Percentiles rank a stretch among this genome's conserved stretches.
Conservation (phyloP, 2,329 filamentous ascomycete genomes). For the Cercospora janseana region DNA sequence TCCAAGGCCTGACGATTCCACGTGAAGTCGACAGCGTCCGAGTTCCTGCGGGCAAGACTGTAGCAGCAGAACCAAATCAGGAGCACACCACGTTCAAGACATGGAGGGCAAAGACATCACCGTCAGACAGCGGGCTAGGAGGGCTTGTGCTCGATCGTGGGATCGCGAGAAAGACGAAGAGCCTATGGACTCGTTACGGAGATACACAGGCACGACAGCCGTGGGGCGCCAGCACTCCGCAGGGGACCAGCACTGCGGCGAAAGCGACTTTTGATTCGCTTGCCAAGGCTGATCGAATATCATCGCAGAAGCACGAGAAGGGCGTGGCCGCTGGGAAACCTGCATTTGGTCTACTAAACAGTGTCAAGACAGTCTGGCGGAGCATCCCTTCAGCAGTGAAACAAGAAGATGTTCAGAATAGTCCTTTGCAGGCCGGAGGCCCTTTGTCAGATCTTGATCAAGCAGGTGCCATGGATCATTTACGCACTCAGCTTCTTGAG, state of each 20-base stretch:
- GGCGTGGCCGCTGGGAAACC: neutral
- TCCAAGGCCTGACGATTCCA: neutral
- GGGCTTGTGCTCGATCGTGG: neutral
- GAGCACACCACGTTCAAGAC: neutral
- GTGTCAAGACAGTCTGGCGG: conserved; percentile 1
- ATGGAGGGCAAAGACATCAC: conserved; percentile 21
- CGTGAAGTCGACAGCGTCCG: neutral
- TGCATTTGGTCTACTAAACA: conserved; percentile 6
- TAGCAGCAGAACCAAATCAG: neutral
- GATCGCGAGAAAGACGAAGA: neutral
- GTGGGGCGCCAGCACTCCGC: conserved; percentile 2
- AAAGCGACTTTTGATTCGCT: conserved; percentile 13
- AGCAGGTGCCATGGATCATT: neutral
- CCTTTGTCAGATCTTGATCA: neutral
- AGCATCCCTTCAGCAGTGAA: neutral
- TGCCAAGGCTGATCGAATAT: conserved; percentile 14
- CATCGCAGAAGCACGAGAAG: conserved; percentile 8
- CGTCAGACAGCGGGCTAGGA: conserved; percentile 15
- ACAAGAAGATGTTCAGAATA: no score
- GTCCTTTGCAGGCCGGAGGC: neutral
- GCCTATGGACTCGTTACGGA: conserved; percentile 5
- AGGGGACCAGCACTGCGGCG: neutral
- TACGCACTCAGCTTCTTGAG: neutral
- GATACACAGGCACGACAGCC: conserved; percentile 1
- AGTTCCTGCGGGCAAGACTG: conserved; percentile 4